Base-by-base conservation (phyloP, 2,329 filamentous ascomycete species). In the Colletotrichum magnum region DNA sequence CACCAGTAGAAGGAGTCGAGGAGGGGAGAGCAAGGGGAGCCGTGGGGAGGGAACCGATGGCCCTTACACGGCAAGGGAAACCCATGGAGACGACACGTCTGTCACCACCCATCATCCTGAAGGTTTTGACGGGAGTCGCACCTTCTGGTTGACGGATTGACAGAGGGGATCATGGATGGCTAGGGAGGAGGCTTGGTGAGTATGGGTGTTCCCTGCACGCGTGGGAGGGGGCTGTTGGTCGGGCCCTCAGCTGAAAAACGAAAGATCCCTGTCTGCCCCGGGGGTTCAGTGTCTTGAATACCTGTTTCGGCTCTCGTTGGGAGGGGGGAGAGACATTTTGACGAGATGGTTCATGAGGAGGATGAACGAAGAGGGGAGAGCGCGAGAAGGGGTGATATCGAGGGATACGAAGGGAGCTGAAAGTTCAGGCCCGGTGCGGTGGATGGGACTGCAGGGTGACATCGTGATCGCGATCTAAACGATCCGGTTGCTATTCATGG, bases 81-180 rank as follows among this genome's bases (percentile, higher is more conserved):
- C 26, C 26, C 28, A 24, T 21, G 24, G 61, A 58, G n/a, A 13
- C n/a, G 12, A 18, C 47, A 51, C 48, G 24, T 28, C 18, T 61
- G 58, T 61, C 47, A 52, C 18, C n/a, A 9, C 13, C 51, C 18
- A 50, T 50, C 21, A 39, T 59, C 62, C 54, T 56, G 62, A 56
- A 69, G 66, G 66, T 57, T 59, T 69, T 59, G 48, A 59, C 61
- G 54, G 56, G 28, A 54, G 60, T 68, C 41, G 16, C 60, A 64
- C 66, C n/a, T 43, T 10, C 10, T 18, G 26, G 50, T 21, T 45
- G 48, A 59, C 45, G 65, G 32, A 64, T 52, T 36, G 32, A 36
- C 50, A 61, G 24, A 13, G 24, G 32, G 41, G 57, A 48, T 39
- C n/a, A 26, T 52, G 24, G 64, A 32, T 45, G 39, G 45, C 28